Percentiles rank a stretch among this genome's conserved stretches.
phyloP scores from a whole-genome alignment of 106 monocot species.

The Dioscorea dumetorum region DNA sequence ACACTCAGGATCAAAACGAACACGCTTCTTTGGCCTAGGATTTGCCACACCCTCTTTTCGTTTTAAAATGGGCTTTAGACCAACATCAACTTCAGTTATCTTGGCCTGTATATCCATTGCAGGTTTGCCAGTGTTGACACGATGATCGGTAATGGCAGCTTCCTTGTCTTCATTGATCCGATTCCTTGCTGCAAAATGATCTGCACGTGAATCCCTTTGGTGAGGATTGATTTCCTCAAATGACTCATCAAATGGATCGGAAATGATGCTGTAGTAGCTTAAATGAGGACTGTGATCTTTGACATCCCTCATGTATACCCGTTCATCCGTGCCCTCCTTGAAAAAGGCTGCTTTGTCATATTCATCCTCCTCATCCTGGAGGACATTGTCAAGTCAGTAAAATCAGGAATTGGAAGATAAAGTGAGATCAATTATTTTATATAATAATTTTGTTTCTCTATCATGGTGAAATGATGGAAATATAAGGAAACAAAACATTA shows the following conservation, averaged over 20 bases:
- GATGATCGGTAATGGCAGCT: slow-evolving; percentile 1
- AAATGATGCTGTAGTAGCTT: slow-evolving; percentile 45
- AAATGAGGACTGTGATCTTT: slow-evolving; percentile 61
- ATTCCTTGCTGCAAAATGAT: slow-evolving; percentile 57
- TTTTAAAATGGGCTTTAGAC: slow-evolving; percentile 83
- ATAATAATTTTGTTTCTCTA: no score
- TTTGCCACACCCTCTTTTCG: slow-evolving; percentile 48
- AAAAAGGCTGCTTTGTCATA: slow-evolving; percentile 68
- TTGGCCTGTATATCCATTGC: not conserved
- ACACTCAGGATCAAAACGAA: slow-evolving; percentile 53
- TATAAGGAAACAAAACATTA: no score
- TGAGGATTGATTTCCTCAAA: slow-evolving; percentile 18
- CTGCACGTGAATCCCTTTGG: slow-evolving; percentile 76
- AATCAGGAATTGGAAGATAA: not conserved
- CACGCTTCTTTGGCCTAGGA: slow-evolving; percentile 73
- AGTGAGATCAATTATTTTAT: not conserved
- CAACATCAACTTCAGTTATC: slow-evolving; percentile 10
- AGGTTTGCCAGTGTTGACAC: not conserved
- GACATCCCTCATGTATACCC: slow-evolving; percentile 89
- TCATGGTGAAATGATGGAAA: no score
- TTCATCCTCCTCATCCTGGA: slow-evolving; percentile 98
- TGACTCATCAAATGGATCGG: slow-evolving; percentile 40
- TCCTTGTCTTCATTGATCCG: slow-evolving; percentile 63
- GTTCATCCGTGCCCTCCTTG: slow-evolving; percentile 42
- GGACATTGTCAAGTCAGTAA: not conserved